Conservation (phyloP, 495 filamentous ascomycete species). For the Friedmanniomyces simplex region DNA sequence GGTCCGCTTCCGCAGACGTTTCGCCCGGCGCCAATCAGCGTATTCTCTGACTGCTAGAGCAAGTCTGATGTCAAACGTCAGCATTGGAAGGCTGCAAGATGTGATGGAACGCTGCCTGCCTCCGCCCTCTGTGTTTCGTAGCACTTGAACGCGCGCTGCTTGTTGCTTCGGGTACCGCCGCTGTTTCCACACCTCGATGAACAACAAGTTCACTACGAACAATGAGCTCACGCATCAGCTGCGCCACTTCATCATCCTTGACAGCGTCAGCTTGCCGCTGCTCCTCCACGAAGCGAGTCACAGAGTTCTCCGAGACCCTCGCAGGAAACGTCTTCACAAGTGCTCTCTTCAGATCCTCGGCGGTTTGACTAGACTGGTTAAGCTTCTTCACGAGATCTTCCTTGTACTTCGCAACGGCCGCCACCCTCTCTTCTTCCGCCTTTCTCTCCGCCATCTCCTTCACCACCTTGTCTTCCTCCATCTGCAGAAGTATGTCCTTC, state of each 20-base stretch:
- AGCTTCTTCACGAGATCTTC: slow-evolving; percentile 6
- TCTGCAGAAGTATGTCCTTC: not conserved
- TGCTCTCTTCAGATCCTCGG: slow-evolving; percentile 16
- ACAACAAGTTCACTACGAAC: slow-evolving; percentile 10
- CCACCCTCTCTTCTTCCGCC: too few relatives aligned
- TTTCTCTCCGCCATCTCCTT: too few relatives aligned
- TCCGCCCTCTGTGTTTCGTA: not conserved
- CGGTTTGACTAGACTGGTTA: not conserved
- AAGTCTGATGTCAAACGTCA: too few relatives aligned
- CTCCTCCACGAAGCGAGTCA: slow-evolving; percentile 17
- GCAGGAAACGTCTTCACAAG: slow-evolving; percentile 23
- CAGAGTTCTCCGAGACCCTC: slow-evolving; percentile 14
- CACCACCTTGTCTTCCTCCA: slow-evolving; percentile 4
- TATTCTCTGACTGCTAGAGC: not conserved
- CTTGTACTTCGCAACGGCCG: slow-evolving; percentile 7
- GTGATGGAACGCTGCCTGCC: not conserved
- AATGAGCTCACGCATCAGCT: slow-evolving; percentile 27
- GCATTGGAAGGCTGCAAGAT: too few relatives aligned
- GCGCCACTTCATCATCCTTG: slow-evolving; percentile 30
- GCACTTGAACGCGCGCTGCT: not conserved
- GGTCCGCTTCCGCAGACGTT: slow-evolving; percentile 20
- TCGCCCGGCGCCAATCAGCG: not conserved
- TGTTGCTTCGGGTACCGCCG: not conserved
- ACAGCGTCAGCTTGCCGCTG: slow-evolving; percentile 9
- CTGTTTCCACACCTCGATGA: not conserved